Evolutionary conservation across 192 early-diverging fungal species (phyloP).

Genomic region (Coemansia sp.): DNA sequence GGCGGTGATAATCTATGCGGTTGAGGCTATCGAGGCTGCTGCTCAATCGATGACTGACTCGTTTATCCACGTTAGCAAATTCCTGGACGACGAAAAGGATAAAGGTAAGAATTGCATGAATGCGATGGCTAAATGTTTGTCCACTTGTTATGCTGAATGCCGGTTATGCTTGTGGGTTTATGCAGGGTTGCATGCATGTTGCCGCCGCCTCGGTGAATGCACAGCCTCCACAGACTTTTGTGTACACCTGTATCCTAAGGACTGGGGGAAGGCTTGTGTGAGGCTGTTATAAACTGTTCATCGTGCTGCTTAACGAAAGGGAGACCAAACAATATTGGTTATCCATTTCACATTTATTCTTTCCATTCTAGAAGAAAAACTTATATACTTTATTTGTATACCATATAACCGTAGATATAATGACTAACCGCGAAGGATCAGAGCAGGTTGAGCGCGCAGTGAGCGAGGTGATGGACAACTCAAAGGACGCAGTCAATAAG

Average conservation of each 20-base stretch:
- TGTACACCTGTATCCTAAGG: too few relatives aligned
- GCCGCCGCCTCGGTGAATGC: too few relatives aligned
- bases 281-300: background rate
- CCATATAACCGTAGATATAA: conserved; percentile 2
- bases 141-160: too few relatives aligned
- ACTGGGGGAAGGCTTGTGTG: too few relatives aligned
- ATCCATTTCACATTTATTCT: background rate
- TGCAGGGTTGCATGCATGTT: background rate
- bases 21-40: background rate
- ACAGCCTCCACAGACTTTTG: too few relatives aligned
- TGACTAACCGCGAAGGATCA: conserved; percentile 23
- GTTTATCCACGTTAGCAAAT: conserved; percentile 27
- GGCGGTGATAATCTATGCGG: background rate
- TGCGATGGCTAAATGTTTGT: background rate
- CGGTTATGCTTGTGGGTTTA: background rate
- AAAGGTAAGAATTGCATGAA: background rate
- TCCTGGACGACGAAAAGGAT: background rate
- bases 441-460: conserved; percentile 27
- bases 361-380: background rate
- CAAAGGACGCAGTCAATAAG: conserved; percentile 15
- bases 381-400: background rate
- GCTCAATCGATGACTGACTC: conserved; percentile 26
- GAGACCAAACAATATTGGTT: background rate
- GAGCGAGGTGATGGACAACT: conserved; percentile 27
- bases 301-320: background rate